These are phyloP conservation scores for Naumovozyma castellii DNA, from an alignment of 805 yeast genomes.

Conservation along the genomic window DNA sequence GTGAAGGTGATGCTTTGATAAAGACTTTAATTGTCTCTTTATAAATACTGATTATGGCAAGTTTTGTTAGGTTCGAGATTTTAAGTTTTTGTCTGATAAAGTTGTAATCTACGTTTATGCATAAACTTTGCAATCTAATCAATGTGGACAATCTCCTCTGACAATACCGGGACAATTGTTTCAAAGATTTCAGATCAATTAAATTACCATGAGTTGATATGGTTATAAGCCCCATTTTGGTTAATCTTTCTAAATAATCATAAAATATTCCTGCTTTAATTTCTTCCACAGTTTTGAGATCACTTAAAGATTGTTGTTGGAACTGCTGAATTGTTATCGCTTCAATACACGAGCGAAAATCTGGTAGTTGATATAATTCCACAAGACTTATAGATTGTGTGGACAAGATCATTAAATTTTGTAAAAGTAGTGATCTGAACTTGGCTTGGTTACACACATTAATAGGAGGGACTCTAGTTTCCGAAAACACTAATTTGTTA, in stretches of 20 bases:
- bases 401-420: background rate
- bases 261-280: slow-evolving; percentile 1
- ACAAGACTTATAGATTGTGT: background rate
- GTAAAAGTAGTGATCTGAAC: background rate
- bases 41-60: slow-evolving; percentile 9
- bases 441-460: background rate
- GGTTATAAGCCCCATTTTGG: background rate
- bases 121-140: slow-evolving; percentile 10
- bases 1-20: slow-evolving; percentile 2
- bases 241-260: background rate
- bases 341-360: background rate
- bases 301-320: background rate
- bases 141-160: slow-evolving; percentile 7
- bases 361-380: background rate
- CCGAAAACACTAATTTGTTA: background rate
- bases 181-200: slow-evolving; percentile 5
- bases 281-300: background rate
- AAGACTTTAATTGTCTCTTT: slow-evolving; percentile 7
- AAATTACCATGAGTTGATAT: background rate
- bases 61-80: slow-evolving; percentile 3
- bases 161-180: slow-evolving; percentile 7
- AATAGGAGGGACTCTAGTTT: background rate
- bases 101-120: slow-evolving; percentile 8
- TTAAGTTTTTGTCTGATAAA: slow-evolving; percentile 6
- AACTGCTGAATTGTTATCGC: background rate